Conservation (phyloP, 2,329 filamentous ascomycete genomes). For the Epichloe gansuensis region DNA sequence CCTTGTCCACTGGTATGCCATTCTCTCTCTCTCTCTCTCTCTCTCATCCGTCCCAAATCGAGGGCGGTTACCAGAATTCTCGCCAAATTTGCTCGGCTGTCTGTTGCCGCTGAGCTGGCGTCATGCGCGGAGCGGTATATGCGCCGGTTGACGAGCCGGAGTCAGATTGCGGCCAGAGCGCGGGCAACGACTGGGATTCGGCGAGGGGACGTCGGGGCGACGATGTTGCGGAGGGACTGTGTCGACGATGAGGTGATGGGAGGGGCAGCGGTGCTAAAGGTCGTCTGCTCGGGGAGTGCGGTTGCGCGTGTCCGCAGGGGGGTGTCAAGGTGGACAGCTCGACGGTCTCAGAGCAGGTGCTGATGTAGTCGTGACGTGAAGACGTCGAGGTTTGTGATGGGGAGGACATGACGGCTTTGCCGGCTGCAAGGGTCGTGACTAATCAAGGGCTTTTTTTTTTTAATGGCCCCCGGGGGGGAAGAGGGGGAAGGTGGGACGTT, state of each 20-base stretch:
- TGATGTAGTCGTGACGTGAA: neutral
- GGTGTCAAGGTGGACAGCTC: slow-evolving; percentile 4
- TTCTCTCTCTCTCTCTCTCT: neutral
- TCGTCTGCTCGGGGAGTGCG: neutral
- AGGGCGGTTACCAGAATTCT: slow-evolving; percentile 13
- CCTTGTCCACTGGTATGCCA: slow-evolving; percentile 14
- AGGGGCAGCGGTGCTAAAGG: neutral
- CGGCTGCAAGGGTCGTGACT: neutral
- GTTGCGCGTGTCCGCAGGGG: neutral
- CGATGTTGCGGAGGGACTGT: neutral
- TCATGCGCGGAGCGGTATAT: slow-evolving; percentile 8
- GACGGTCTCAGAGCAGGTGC: neutral
- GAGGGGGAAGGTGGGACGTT: too few relatives aligned
- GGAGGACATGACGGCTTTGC: neutral
- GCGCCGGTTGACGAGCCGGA: neutral
- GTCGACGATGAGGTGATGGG: neutral
- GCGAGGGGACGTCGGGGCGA: neutral
- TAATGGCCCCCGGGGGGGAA: too few relatives aligned
- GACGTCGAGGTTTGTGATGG: neutral
- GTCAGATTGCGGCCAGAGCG: too few relatives aligned
- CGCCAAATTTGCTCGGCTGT: slow-evolving; percentile 15
- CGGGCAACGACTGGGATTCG: too few relatives aligned
- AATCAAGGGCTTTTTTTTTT: neutral
- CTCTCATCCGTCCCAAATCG: too few relatives aligned
- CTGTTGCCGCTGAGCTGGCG: slow-evolving; percentile 10